Conservation (phyloP, 148 eudicot genomes). For the Cornus suecica region DNA sequence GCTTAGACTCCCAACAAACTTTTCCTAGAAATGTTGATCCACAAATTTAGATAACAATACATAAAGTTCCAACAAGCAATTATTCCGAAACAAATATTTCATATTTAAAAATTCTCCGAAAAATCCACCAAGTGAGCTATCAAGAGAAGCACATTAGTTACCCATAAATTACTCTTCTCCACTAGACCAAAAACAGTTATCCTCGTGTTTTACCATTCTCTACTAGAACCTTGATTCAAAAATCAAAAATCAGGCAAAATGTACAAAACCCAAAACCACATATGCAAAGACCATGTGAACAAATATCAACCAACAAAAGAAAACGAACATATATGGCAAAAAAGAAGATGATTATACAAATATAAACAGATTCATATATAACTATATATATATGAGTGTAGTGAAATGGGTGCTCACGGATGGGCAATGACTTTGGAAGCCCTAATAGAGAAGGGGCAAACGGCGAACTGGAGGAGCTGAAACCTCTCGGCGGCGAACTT, state of each 20-base stretch:
- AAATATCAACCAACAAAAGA: not conserved
- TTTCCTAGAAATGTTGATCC: not conserved
- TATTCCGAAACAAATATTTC: not conserved
- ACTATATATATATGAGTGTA: not conserved
- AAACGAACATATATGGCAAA: too few relatives aligned
- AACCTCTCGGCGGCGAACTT: conserved; percentile 69
- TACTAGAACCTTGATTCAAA: not conserved
- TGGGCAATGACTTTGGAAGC: conserved; percentile 64
- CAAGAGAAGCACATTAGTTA: not conserved
- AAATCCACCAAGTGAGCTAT: not conserved
- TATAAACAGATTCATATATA: too few relatives aligned
- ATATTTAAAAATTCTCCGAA: not conserved
- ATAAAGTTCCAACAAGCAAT: not conserved
- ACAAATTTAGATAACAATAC: not conserved
- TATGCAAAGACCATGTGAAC: not conserved
- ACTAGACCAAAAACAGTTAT: too few relatives aligned
- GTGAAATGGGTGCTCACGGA: conserved; percentile 49
- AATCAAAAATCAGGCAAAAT: not conserved
- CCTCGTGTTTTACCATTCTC: not conserved
- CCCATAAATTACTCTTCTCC: not conserved
- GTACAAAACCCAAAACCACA: not conserved
- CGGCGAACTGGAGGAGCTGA: conserved; percentile 79
- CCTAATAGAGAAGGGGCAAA: conserved; percentile 69
- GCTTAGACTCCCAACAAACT: not conserved
- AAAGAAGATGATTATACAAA: too few relatives aligned